phyloP scores from a whole-genome alignment of 305 asterid genomes.

The Ilex paraguariensis region DNA sequence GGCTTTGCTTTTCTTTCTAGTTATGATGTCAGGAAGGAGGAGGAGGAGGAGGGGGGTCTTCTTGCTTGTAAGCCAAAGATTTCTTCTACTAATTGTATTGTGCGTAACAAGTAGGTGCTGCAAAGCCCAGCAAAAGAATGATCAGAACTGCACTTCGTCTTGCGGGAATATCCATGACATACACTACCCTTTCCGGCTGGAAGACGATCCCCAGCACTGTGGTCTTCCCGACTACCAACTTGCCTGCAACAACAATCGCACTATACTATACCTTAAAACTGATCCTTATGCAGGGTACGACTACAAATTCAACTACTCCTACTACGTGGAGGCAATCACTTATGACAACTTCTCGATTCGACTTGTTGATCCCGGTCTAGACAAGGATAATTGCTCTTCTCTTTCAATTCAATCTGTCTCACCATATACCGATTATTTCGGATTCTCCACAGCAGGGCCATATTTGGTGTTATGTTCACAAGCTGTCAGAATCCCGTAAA shows the following conservation, averaged over 20 bases:
- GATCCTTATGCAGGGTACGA: neutral
- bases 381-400: slow-evolving; percentile 26
- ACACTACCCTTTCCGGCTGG: slow-evolving; percentile 19
- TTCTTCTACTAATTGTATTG: no score
- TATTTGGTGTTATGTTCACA: no score
- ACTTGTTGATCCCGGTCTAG: slow-evolving; percentile 33
- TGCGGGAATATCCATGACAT: slow-evolving; percentile 14
- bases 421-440: no score
- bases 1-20: no score
- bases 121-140: no score
- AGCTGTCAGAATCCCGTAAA: no score
- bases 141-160: neutral
- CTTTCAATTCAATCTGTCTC: slow-evolving; percentile 22
- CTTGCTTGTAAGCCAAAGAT: no score
- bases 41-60: no score
- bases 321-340: slow-evolving; percentile 30
- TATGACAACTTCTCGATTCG: slow-evolving; percentile 26
- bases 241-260: slow-evolving; percentile 33
- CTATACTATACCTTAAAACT: slow-evolving; percentile 2
- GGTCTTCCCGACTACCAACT: slow-evolving; percentile 25
- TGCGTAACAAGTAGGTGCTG: no score
- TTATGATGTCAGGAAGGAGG: no score
- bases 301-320: no score
- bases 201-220: slow-evolving; percentile 29
- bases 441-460: no score